phyloP scores from a whole-genome alignment of 768 basidiomycete genomes.

The Suillus fuscotomentosus region DNA sequence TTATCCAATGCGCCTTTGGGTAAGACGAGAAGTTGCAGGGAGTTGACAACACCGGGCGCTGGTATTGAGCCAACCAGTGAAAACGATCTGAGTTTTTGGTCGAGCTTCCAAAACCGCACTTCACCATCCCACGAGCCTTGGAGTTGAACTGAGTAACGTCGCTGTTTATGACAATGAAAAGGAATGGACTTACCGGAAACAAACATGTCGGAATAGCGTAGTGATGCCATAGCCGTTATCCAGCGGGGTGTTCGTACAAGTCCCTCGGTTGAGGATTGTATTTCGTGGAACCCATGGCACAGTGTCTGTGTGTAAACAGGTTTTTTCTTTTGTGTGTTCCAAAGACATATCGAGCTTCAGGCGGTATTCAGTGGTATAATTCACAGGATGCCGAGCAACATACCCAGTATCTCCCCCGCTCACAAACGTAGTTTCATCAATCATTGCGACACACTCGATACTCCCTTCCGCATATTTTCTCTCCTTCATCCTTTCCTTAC shows the following conservation, averaged over 20 bases:
- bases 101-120: conserved; percentile 90
- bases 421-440: conserved; percentile 91
- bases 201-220: conserved; percentile 89
- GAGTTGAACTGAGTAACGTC: conserved; percentile 4
- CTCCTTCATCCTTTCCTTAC: conserved; percentile 35
- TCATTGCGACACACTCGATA: conserved; percentile 89
- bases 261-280: conserved; percentile 71
- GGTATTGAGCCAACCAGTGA: conserved; percentile 59
- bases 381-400: conserved; percentile 28
- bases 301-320: conserved; percentile 84
- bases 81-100: conserved; percentile 77
- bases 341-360: conserved; percentile 78
- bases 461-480: conserved; percentile 81
- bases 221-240: conserved; percentile 81
- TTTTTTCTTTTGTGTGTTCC: conserved; percentile 93
- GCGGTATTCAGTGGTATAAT: conserved; percentile 3
- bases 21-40: conserved; percentile 74
- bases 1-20: conserved; percentile 40
- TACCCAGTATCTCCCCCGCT: conserved; percentile 97
- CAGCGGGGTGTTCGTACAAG: conserved; percentile 78
- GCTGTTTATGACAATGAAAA: neutral
- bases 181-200: conserved; percentile 65
- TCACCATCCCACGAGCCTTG: conserved; percentile 92
- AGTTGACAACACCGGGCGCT: conserved; percentile 83
- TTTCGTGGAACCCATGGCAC: conserved; percentile 83